Conservation (phyloP, 2,329 filamentous ascomycete species). For the Aureobasidium musti region DNA sequence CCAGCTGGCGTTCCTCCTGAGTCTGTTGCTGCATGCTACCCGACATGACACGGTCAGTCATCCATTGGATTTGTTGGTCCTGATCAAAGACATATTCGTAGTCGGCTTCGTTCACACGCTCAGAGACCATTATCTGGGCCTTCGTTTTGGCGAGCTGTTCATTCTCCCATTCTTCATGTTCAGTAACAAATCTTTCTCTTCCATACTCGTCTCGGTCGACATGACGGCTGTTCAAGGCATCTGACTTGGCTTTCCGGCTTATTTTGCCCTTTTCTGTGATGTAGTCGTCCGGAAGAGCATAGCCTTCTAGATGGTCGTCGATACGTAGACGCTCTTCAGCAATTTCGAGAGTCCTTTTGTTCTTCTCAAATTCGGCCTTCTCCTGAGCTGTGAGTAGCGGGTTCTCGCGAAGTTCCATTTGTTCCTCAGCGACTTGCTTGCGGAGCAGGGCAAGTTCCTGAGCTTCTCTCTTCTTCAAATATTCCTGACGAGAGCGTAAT, state of each 20-base stretch:
- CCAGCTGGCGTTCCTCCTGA: constrained; percentile 75
- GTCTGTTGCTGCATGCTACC: constrained; percentile 68
- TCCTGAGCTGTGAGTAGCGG: constrained; percentile 74
- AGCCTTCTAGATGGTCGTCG: constrained; percentile 89
- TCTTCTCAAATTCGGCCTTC: constrained; percentile 84
- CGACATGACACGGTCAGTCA: constrained; percentile 69
- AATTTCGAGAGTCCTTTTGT: constrained; percentile 65
- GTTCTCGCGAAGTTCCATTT: constrained; percentile 71
- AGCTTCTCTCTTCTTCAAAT: constrained; percentile 87
- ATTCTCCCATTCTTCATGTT: constrained; percentile 93
- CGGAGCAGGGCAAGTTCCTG: constrained; percentile 84
- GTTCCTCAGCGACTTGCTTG: constrained; percentile 87
- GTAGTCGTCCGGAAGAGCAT: constrained; percentile 90
- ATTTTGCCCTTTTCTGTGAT: constrained; percentile 92
- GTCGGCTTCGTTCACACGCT: constrained; percentile 74
- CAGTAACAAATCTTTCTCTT: constrained; percentile 85
- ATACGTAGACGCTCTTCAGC: constrained; percentile 77
- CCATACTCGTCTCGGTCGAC: constrained; percentile 85
- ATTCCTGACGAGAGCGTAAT: constrained; percentile 83
- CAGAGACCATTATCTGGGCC: constrained; percentile 74
- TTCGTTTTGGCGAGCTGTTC: constrained; percentile 88
- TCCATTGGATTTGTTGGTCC: constrained; percentile 82
- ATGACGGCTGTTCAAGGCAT: constrained; percentile 86
- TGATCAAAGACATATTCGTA: constrained; percentile 96
- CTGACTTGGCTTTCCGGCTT: constrained; percentile 81